Evolutionary conservation across 805 yeast species (phyloP).

Genomic region (Nadsonia fulvescens): DNA sequence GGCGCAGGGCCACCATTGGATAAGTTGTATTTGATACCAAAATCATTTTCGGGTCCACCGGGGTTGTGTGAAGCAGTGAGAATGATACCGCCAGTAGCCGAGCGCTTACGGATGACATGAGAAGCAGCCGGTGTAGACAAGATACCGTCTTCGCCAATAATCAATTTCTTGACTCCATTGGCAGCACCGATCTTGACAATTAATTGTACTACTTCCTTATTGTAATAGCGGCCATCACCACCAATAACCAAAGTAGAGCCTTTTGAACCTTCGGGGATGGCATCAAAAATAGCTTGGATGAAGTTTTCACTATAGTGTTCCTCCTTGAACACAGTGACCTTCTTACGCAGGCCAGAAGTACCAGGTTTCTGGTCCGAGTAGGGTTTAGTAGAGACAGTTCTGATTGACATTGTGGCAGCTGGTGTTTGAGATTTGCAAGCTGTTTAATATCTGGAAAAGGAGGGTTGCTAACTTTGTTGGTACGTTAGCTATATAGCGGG

Average conservation of each 20-base stretch:
- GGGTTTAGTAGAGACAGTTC: conserved; percentile 49
- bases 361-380: conserved; percentile 93
- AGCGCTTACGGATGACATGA: conserved; percentile 62
- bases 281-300: conserved; percentile 64
- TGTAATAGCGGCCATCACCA: conserved; percentile 93
- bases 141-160: conserved; percentile 76
- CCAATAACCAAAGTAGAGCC: conserved; percentile 75
- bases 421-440: too few species aligned
- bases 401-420: too few species aligned
- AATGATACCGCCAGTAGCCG: conserved; percentile 81
- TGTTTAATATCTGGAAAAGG: too few species aligned
- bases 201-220: conserved; percentile 59
- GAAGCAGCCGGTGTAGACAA: conserved; percentile 94
- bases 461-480: too few species aligned
- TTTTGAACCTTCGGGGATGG: conserved; percentile 78
- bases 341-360: conserved; percentile 90
- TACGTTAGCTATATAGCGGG: too few species aligned
- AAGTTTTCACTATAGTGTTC: conserved; percentile 81
- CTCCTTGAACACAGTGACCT: conserved; percentile 67
- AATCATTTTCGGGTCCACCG: conserved; percentile 83
- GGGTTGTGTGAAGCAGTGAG: conserved; percentile 96
- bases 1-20: conserved; percentile 98
- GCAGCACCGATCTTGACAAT: conserved; percentile 79
- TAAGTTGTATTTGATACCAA: conserved; percentile 90
- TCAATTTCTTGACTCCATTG: conserved; percentile 70